Conservation (phyloP, 2,329 filamentous ascomycete genomes). For the Meredithiella fracta region DNA sequence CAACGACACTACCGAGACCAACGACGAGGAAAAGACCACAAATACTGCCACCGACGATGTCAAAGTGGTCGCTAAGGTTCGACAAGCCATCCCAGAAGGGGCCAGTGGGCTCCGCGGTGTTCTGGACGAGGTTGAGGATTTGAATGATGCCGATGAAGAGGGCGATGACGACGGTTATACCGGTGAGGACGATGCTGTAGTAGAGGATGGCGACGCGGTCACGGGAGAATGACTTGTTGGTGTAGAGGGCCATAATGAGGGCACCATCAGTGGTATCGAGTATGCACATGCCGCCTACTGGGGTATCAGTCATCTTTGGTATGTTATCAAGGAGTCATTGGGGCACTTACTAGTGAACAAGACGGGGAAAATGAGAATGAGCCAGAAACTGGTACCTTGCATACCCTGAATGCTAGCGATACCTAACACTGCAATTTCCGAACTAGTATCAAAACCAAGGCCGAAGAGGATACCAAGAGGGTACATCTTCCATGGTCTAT, state of each 20-base stretch:
- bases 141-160: conserved; percentile 77
- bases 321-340: not conserved
- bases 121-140: conserved; percentile 59
- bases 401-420: conserved; percentile 79
- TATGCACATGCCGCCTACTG: conserved; percentile 74
- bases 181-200: conserved; percentile 77
- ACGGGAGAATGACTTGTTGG: conserved; percentile 57
- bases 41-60: conserved; percentile 72
- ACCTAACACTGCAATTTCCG: conserved; percentile 79
- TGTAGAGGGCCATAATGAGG: conserved; percentile 88
- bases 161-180: conserved; percentile 67
- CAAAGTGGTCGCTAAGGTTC: conserved; percentile 61
- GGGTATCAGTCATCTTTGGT: not conserved
- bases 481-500: conserved; percentile 88
- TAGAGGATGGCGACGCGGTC: conserved; percentile 85
- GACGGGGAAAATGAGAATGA: conserved; percentile 80
- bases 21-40: conserved; percentile 71
- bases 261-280: conserved; percentile 86
- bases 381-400: conserved; percentile 76
- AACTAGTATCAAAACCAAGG: conserved; percentile 87
- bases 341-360: conserved; percentile 57
- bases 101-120: conserved; percentile 56
- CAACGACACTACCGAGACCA: conserved; percentile 53
- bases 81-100: conserved; percentile 83
- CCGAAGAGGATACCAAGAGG: conserved; percentile 79